Evolutionary conservation across 345 rosid species (phyloP), one percentile per base, ranked within the genome.

Genomic region (Bretschneidera sinensis): DNA sequence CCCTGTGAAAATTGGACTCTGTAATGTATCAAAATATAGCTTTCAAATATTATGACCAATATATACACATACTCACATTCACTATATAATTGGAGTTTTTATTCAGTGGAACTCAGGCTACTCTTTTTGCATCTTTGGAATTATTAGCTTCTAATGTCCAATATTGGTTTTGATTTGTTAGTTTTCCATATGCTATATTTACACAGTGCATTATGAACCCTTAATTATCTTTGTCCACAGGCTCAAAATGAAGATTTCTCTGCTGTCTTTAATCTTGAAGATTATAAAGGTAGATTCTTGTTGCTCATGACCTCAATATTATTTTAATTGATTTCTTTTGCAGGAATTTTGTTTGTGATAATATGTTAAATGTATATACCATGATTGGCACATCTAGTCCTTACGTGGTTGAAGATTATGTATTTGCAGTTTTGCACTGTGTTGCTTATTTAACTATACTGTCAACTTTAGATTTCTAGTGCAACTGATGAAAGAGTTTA

Each of bases 171-270:
- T 28, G 3, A 39, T 39, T 39, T 39, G 45, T 39, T 14, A 39
- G 1, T 39, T 39, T 7, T 39, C 45, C 15, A 11, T 39, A 39
- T 39, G 2, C 52, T 48, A 17, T 48, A 17, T 48, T 15, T 64
- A 35, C 62, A 51, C 19, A 57, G 18, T 62, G 21, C 50, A 52
- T 21, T 45, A 25, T 71, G 60, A 68, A 57, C 60, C 57, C 48
- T 48, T 57, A 23, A 18, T 25, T 68, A 16, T 63, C 53, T 60
- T 63, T 45, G 52, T 53, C 10, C 16, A 17, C 89, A 94, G 99
- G 96, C 89, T 67, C 97, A 86, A 75, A 94, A 88, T 79, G 92
- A 85, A 31, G 83, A 90, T 54, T 94, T 94, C 63, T 71, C 81
- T 45, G 77, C 81, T 53, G 65, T 90, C 70, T 94, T 94, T 71